Evolutionary conservation across 2,329 filamentous ascomycete species (phyloP).

Genomic region (Pseudofabraea citricarpa): DNA sequence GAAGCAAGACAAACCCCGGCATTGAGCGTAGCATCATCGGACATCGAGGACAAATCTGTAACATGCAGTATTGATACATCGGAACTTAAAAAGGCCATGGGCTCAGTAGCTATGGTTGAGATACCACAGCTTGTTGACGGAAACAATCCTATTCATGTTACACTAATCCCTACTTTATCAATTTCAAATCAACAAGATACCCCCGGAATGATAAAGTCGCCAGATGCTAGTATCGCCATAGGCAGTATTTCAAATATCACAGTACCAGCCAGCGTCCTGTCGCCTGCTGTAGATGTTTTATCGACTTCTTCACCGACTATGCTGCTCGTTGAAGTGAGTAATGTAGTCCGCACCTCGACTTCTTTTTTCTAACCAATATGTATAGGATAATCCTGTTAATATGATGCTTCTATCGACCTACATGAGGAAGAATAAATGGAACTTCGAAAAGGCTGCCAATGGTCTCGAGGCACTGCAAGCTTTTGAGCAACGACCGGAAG

Average conservation of each 20-base stretch:
- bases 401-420: conserved; percentile 28
- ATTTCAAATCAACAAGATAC: no score
- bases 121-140: no score
- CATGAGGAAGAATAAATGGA: conserved; percentile 21
- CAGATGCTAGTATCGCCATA: no score
- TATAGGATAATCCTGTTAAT: conserved; percentile 35
- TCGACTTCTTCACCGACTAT: conserved; percentile 9
- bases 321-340: conserved; percentile 18
- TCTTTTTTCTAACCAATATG: conserved; percentile 12
- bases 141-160: no score
- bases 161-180: no score
- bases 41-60: conserved; percentile 8
- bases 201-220: no score
- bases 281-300: not conserved
- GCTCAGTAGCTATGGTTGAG: no score
- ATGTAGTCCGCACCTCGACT: conserved; percentile 1
- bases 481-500: conserved; percentile 34
- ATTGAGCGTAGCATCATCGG: conserved; percentile 4
- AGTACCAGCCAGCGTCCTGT: not conserved
- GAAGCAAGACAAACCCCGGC: not conserved
- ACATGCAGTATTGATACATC: no score
- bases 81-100: no score
- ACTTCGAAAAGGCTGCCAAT: conserved; percentile 34
- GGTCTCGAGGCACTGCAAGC: conserved; percentile 40
- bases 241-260: not conserved